phyloP scores from a whole-genome alignment of 345 rosid species.

The thale cress (Arabidopsis thaliana) region TAIR10.1 NC_003070.9:30234001-30234500 shows the following conservation, averaged over 20 bases:
- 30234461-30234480: background rate
- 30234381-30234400: background rate
- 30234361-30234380: background rate
- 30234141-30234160: slow-evolving; percentile 7
- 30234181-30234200: slow-evolving; percentile 3
- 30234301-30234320: slow-evolving; percentile 12
- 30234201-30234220: slow-evolving; percentile 71
- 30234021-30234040: background rate
- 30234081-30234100: slow-evolving; percentile 7
- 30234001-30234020: background rate
- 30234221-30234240: slow-evolving; percentile 98
- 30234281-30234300: slow-evolving; percentile 98
- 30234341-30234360: background rate
- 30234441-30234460: slow-evolving; percentile 1
- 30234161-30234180: background rate
- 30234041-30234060: background rate
- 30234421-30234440: background rate
- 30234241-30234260: slow-evolving; percentile 98
- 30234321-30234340: background rate
- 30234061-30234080: background rate
- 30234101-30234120: background rate
- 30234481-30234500: slow-evolving; percentile 18
- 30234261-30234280: slow-evolving; percentile 96
- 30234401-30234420: background rate
- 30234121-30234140: background rate